These are phyloP conservation scores for Pyricularia sp. DNA, from an alignment of 2,329 filamentous ascomycete species.

Conservation along the genomic window DNA sequence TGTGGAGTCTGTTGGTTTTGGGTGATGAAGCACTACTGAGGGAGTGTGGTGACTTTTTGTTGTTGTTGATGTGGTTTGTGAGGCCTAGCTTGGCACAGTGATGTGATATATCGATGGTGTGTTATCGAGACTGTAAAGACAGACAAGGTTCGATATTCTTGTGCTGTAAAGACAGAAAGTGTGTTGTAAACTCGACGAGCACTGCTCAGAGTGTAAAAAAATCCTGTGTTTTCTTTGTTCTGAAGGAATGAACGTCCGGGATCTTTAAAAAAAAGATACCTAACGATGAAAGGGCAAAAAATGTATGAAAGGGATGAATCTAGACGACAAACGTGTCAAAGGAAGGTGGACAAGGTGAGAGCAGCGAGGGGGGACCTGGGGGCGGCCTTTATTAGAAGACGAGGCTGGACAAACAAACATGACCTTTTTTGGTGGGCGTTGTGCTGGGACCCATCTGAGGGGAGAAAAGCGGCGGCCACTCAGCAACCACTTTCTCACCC, in stretches of 20 bases:
- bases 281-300: background rate
- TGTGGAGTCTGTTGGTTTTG: background rate
- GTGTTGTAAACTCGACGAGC: background rate
- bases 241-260: background rate
- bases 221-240: background rate
- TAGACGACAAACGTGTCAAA: background rate
- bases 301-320: background rate
- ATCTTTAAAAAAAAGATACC: background rate
- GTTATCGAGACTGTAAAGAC: constrained; percentile 7
- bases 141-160: constrained; percentile 6
- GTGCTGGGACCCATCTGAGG: too few species aligned
- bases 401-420: background rate
- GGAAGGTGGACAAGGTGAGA: background rate
- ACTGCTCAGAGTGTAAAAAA: background rate
- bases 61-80: background rate
- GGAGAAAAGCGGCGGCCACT: background rate
- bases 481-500: background rate
- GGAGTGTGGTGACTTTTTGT: background rate
- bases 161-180: background rate
- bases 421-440: background rate
- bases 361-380: background rate
- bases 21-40: background rate
- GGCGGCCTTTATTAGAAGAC: background rate
- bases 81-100: background rate
- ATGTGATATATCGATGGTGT: background rate